Evolutionary conservation across 139 green algal species (phyloP), one percentile per base, ranked within the genome.

Genomic region (Haematococcus lacustris): DNA sequence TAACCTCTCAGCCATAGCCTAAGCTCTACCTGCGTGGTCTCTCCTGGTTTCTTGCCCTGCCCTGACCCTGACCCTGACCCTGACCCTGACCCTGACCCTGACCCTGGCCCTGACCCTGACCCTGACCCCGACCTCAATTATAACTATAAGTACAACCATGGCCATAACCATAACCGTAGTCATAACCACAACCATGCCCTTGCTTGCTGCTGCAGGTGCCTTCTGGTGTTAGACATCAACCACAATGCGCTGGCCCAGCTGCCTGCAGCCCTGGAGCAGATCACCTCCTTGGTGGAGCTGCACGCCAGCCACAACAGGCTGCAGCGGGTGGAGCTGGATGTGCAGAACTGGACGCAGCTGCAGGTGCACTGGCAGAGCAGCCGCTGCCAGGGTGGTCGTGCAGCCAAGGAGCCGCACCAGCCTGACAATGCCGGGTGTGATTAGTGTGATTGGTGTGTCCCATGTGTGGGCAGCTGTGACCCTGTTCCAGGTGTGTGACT

Each of bases 401-500:
- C 13, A n/a, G 13, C 47, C 47, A n/a, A n/a, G 47, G 13, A 57
- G 21, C 13, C 13, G 47, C 17, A 57, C 21, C 21, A 57, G 17
- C 47, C 47, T 57, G 47, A n/a, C n/a, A n/a, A n/a, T n/a, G 47
- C 21, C 21, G 47, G 21, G 21, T 13, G 47, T 21, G 17, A 13
- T 57, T 57, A n/a, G 47, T 57, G 47, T 57, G 21, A 21, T n/a
- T n/a, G 47, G 47, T 21, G 47, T 57, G 47, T 57, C 13, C 17
- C 21, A 57, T 57, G 17, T 13, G 47, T 57, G 47, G 13, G 17
- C 47, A 57, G 13, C 17, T 57, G 47, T n/a, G 21, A 21, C 17
- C 13, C 47, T 57, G 17, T 38, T 68, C 26, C 37, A 66, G 59
- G 67, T 71, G 53, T 67, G 74, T 23, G 32, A 75, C 25, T 30